Conservation (phyloP, 1,284 basidiomycete species). For the Ustilago tritici region DNA sequence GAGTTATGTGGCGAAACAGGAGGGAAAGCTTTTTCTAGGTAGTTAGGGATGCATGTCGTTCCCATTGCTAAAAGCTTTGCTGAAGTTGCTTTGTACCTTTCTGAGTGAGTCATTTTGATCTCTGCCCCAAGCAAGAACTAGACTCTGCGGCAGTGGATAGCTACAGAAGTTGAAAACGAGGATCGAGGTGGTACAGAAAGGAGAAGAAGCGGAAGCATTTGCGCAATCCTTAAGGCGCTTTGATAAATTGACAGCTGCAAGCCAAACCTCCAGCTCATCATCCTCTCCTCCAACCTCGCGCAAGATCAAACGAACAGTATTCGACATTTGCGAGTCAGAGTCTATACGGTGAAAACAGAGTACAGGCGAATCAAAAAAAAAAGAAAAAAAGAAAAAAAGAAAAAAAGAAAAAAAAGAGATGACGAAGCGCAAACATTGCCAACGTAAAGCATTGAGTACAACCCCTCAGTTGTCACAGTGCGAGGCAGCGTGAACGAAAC, state of each 20-base stretch:
- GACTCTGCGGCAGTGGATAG: too few species aligned
- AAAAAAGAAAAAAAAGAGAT: too few species aligned
- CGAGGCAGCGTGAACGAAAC: neutral
- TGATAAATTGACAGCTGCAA: conserved; percentile 5
- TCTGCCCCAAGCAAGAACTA: too few species aligned
- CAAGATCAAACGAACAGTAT: conserved; percentile 4
- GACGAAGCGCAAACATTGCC: neutral
- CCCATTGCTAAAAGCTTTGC: conserved; percentile 8
- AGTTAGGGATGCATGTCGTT: conserved; percentile 2
- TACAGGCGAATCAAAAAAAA: conserved; percentile 11
- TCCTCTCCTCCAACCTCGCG: too few species aligned
- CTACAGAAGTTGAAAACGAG: neutral
- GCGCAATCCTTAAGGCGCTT: neutral
- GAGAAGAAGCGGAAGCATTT: neutral
- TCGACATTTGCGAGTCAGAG: conserved; percentile 25
- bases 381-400: too few species aligned
- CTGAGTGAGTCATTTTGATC: neutral
- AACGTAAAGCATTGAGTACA: conserved; percentile 8
- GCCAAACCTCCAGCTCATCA: too few species aligned
- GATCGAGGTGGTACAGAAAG: neutral
- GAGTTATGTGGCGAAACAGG: neutral
- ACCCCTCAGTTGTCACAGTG: conserved; percentile 36
- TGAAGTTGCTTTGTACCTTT: neutral
- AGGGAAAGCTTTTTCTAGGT: conserved; percentile 7
- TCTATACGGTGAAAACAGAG: conserved; percentile 42